Conservation (phyloP, 1,139 yeast species). For the Sugiyamaella japonica region DNA sequence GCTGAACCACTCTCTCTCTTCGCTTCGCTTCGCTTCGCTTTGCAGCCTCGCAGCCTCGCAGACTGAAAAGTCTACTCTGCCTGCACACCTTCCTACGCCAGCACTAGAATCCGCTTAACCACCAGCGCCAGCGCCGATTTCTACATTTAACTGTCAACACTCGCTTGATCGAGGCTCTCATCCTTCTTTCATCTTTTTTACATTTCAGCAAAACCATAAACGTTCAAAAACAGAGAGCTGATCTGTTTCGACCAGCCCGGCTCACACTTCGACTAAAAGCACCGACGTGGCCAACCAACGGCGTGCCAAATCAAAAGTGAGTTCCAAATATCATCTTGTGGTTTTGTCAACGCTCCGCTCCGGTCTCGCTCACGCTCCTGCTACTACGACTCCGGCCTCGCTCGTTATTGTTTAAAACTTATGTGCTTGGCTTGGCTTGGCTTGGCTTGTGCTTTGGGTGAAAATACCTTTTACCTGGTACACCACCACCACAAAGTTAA, state of each 20-base stretch:
- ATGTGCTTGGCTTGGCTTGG: no score
- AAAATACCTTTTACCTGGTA: no score
- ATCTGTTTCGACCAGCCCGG: no score
- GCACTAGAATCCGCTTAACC: neutral
- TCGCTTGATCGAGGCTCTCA: neutral
- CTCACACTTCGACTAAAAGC: neutral
- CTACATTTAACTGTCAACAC: constrained; percentile 6
- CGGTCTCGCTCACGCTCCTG: neutral
- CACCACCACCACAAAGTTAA: no score
- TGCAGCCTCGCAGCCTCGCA: neutral
- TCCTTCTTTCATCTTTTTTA: neutral
- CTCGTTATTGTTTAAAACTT: no score
- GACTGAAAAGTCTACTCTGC: neutral
- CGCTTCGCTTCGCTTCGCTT: neutral
- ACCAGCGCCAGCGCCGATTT: neutral
- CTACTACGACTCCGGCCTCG: neutral
- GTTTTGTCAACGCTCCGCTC: neutral
- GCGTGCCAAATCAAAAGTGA: neutral
- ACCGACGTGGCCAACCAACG: neutral
- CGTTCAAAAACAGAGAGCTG: neutral
- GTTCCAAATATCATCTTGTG: neutral
- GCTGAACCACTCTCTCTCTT: neutral
- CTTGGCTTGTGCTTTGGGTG: no score
- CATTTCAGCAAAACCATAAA: neutral
- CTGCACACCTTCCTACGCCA: neutral